Percentiles rank a stretch among this genome's conserved stretches.
phyloP scores from a whole-genome alignment of 2,329 filamentous ascomycete species.

The Phoma sp. region DNA sequence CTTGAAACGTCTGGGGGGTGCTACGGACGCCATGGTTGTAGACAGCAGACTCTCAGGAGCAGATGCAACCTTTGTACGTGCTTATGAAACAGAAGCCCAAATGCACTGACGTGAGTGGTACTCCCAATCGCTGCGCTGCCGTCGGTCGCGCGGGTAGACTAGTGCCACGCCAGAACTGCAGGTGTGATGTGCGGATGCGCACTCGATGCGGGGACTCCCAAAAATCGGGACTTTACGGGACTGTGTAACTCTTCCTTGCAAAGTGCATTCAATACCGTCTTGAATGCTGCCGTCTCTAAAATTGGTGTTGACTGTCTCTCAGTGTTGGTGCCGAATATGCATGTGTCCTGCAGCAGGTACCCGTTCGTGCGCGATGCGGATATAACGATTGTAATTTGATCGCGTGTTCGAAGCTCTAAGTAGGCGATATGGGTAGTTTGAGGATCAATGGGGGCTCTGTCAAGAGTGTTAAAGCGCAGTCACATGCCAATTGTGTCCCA shows the following conservation, averaged over 20 bases:
- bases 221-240: constrained; percentile 29
- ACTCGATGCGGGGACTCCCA: constrained; percentile 32
- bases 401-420: constrained; percentile 9
- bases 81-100: constrained; percentile 7
- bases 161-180: constrained; percentile 23
- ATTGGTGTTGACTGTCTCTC: background rate
- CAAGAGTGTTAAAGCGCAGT: constrained; percentile 23
- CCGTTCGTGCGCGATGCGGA: constrained; percentile 6
- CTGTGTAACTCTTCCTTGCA: constrained; percentile 16
- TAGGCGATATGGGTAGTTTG: constrained; percentile 5
- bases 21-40: constrained; percentile 38
- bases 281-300: background rate
- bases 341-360: background rate
- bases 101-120: constrained; percentile 22
- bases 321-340: background rate
- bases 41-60: constrained; percentile 2
- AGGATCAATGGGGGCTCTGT: constrained; percentile 20
- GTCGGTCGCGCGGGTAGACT: constrained; percentile 29
- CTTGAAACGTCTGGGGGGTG: constrained; percentile 46
- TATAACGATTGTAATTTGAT: background rate
- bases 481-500: background rate
- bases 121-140: constrained; percentile 19
- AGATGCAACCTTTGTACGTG: constrained; percentile 12
- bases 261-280: constrained; percentile 3
- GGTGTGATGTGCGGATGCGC: constrained; percentile 30